These are phyloP conservation scores for Camellia granthamiana DNA, from an alignment of 148 eudicot species.

Conservation along the genomic window DNA sequence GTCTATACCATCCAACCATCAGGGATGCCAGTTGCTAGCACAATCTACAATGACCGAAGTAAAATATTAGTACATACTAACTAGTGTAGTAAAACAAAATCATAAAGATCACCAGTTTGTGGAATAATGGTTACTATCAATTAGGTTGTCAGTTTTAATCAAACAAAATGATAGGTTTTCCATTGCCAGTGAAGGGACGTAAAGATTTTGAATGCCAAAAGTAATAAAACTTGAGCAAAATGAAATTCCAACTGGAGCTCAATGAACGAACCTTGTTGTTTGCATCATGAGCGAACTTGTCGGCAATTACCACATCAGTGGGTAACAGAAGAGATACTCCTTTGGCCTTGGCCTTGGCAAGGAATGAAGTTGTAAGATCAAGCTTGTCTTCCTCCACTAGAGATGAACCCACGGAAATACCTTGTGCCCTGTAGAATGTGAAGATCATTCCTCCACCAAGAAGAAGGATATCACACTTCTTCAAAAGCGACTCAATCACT, in stretches of 20 bases:
- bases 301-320: conserved; percentile 79
- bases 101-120: neutral
- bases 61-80: neutral
- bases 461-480: conserved; percentile 75
- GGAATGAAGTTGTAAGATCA: conserved; percentile 71
- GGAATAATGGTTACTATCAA: neutral
- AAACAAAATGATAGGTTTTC: conserved; percentile 3
- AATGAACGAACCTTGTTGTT: conserved; percentile 72
- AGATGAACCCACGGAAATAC: conserved; percentile 82
- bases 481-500: conserved; percentile 79
- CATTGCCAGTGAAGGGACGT: too few species aligned
- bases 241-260: neutral
- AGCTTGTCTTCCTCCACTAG: conserved; percentile 86
- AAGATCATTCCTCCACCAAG: conserved; percentile 97
- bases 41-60: conserved; percentile 40
- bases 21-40: conserved; percentile 63
- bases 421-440: conserved; percentile 91
- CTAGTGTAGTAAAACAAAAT: conserved; percentile 1
- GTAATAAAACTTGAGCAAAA: neutral
- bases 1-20: conserved; percentile 94
- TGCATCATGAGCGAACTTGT: conserved; percentile 94
- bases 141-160: neutral
- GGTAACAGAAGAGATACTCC: conserved; percentile 80
- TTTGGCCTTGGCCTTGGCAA: conserved; percentile 82
- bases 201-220: neutral